Percentiles rank a stretch among this genome's conserved stretches.
Conservation (phyloP, 192 early-diverging fungal genomes). For the Backusella liffmaniae region DNA sequence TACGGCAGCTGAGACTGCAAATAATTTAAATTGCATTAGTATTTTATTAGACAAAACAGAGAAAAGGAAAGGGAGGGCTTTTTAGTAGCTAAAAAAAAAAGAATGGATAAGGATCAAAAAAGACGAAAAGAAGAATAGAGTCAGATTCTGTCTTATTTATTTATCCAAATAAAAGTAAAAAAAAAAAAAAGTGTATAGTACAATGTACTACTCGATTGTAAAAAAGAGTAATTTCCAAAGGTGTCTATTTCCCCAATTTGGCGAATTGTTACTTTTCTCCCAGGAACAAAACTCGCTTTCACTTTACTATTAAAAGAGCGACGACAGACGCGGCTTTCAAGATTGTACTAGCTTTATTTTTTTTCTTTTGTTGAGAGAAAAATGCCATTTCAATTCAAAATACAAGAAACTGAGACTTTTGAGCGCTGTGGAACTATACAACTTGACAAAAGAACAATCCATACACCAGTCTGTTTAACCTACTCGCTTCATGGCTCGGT, state of each 20-base stretch:
- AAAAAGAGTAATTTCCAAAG: not conserved
- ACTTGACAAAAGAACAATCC: slow-evolving; percentile 25
- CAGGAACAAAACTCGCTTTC: not conserved
- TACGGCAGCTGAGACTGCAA: not conserved
- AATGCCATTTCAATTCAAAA: slow-evolving; percentile 8
- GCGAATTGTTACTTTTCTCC: not conserved
- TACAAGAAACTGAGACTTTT: not conserved
- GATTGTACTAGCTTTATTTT: too few species aligned
- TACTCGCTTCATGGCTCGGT: slow-evolving; percentile 52
- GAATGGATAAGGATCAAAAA: not conserved
- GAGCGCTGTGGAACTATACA: slow-evolving; percentile 29
- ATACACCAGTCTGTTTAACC: slow-evolving; percentile 51
- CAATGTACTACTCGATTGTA: not conserved
- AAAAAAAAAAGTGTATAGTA: not conserved
- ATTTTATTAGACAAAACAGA: not conserved
- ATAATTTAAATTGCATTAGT: not conserved
- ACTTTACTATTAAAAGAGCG: not conserved
- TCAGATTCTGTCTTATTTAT: not conserved
- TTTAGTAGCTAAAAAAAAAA: not conserved
- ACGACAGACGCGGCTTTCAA: not conserved
- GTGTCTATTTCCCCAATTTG: not conserved
- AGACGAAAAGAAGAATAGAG: not conserved
- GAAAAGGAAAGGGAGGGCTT: not conserved
- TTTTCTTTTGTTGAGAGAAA: not conserved
- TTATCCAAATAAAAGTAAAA: not conserved